phyloP scores from a whole-genome alignment of 139 green algal species.

The Trebouxia sp. region DNA sequence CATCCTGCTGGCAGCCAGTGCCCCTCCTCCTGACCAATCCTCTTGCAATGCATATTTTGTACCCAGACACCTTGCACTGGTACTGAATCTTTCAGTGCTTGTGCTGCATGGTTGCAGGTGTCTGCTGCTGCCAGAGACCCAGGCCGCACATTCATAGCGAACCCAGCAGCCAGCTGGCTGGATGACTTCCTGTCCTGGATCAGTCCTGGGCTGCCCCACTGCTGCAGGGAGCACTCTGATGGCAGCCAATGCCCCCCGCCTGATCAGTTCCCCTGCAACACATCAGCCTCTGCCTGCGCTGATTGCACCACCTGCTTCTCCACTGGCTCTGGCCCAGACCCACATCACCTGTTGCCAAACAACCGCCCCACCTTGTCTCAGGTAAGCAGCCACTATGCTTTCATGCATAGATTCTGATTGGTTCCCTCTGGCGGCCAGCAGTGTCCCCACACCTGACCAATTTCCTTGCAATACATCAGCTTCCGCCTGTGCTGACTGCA shows the following conservation, averaged over 20 bases:
- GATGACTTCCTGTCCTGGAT: slow-evolving; percentile 94
- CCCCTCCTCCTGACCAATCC: slow-evolving; percentile 74
- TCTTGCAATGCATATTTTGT: slow-evolving; percentile 63
- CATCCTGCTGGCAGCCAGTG: slow-evolving; percentile 49
- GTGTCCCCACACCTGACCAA: slow-evolving; percentile 80
- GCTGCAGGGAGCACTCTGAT: slow-evolving; percentile 45
- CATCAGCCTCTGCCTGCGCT: slow-evolving; percentile 45
- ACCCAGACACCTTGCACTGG: too few species aligned
- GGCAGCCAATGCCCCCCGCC: slow-evolving; percentile 66
- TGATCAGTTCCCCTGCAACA: slow-evolving; percentile 71
- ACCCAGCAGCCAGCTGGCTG: slow-evolving; percentile 85
- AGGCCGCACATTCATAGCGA: slow-evolving; percentile 61
- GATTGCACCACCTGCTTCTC: slow-evolving; percentile 71
- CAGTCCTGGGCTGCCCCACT: slow-evolving; percentile 39
- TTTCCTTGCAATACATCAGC: slow-evolving; percentile 58
- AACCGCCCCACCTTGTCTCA: slow-evolving; percentile 53
- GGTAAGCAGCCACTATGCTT: slow-evolving; percentile 54
- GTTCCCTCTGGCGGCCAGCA: slow-evolving; percentile 28
- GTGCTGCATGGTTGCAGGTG: slow-evolving; percentile 46
- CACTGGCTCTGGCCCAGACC: slow-evolving; percentile 24
- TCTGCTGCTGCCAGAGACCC: slow-evolving; percentile 38
- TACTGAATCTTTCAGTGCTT: too few species aligned
- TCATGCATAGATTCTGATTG: too few species aligned
- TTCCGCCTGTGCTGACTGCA: slow-evolving; percentile 62
- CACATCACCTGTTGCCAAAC: not conserved